Evolutionary conservation across 257 asterid genomes (phyloP).

Genomic region (Rauvolfia tetraphylla): DNA sequence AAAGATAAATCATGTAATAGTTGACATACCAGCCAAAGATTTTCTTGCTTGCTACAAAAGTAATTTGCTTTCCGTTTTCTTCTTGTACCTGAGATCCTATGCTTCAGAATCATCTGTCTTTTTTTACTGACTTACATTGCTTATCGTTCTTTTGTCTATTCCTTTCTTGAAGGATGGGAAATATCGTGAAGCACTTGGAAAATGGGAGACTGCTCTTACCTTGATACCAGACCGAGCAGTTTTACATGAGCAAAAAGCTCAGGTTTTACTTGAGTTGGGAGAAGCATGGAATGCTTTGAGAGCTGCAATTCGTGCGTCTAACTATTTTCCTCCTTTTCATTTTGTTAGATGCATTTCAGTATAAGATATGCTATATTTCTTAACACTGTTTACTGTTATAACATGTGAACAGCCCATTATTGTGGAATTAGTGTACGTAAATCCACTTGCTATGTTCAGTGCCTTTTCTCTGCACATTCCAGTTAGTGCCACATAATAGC

Average conservation of each 20-base stretch:
- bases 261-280: constrained; percentile 82
- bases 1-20: not conserved
- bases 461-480: not conserved
- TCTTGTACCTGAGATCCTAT: not conserved
- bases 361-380: not conserved
- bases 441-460: not conserved
- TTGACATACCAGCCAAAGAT: not conserved
- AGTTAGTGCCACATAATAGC: not conserved
- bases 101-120: not conserved
- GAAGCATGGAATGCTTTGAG: constrained; percentile 78
- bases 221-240: constrained; percentile 66
- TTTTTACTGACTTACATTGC: constrained; percentile 5
- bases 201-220: constrained; percentile 80
- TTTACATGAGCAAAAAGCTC: constrained; percentile 91
- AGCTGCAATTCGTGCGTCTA: constrained; percentile 74
- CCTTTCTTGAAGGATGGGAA: constrained; percentile 54
- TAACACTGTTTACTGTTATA: too few relatives aligned
- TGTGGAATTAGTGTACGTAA: not conserved
- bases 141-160: constrained; percentile 4
- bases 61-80: not conserved
- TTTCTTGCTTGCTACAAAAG: not conserved
- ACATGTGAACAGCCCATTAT: too few relatives aligned
- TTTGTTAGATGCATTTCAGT: not conserved
- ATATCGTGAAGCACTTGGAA: constrained; percentile 78
- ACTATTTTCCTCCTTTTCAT: not conserved